Evolutionary conservation across 2,329 filamentous ascomycete species (phyloP).

Genomic region (Nigrospora osmanthi): DNA sequence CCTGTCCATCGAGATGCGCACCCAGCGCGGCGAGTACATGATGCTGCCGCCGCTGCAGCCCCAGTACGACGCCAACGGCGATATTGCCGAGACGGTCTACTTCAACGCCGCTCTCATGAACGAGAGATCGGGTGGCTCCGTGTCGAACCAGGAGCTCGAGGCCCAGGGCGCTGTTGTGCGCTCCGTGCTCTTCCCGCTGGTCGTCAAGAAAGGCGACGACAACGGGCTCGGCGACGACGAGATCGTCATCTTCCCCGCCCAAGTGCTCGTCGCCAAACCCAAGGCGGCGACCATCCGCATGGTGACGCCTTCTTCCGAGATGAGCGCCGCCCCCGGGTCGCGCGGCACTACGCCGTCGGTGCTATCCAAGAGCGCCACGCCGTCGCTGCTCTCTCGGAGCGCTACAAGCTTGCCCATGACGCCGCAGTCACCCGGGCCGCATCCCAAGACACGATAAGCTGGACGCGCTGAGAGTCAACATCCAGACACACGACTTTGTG

Average conservation of each 20-base stretch:
- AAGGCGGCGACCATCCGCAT: slow-evolving; percentile 26
- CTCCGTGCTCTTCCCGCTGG: slow-evolving; percentile 89
- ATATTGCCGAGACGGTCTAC: slow-evolving; percentile 75
- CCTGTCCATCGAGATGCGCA: slow-evolving; percentile 94
- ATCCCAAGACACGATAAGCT: too few species aligned
- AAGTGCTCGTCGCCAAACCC: slow-evolving; percentile 70
- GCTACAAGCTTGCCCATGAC: slow-evolving; percentile 7
- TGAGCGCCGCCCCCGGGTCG: slow-evolving; percentile 34
- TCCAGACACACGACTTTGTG: too few species aligned
- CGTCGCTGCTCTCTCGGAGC: slow-evolving; percentile 11
- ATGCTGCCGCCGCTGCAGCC: slow-evolving; percentile 95
- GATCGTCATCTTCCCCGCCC: slow-evolving; percentile 89
- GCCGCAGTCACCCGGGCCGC: too few species aligned
- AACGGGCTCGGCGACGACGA: slow-evolving; percentile 82
- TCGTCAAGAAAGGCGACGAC: slow-evolving; percentile 94
- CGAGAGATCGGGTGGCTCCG: slow-evolving; percentile 66
- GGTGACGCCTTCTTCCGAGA: slow-evolving; percentile 43
- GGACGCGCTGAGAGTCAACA: too few species aligned
- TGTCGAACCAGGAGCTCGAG: slow-evolving; percentile 75
- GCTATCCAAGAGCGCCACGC: slow-evolving; percentile 3
- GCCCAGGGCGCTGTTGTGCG: slow-evolving; percentile 70
- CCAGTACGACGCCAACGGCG: slow-evolving; percentile 89
- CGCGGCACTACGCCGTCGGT: slow-evolving; percentile 16
- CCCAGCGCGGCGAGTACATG: slow-evolving; percentile 92
- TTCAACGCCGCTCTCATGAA: slow-evolving; percentile 97